Percentiles rank a stretch among this genome's conserved stretches.
phyloP scores from a whole-genome alignment of 2,329 filamentous ascomycete genomes.

The Colletotrichum echinochloae region DNA sequence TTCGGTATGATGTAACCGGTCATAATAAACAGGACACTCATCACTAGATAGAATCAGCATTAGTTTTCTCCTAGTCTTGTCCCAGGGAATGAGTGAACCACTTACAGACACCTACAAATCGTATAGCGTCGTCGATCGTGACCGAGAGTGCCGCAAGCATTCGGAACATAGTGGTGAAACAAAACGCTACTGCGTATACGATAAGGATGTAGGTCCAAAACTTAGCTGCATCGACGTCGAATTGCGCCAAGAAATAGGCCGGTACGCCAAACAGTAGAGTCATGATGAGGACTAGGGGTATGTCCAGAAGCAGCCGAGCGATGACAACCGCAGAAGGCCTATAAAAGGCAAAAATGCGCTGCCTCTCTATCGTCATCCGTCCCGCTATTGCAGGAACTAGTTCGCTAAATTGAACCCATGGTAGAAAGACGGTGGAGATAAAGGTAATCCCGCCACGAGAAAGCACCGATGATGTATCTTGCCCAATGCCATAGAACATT shows the following conservation, averaged over 20 bases:
- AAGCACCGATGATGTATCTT: slow-evolving; percentile 39
- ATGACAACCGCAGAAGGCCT: slow-evolving; percentile 36
- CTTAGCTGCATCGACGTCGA: slow-evolving; percentile 38
- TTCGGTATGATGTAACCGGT: slow-evolving; percentile 73
- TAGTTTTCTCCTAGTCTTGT: fast-evolving
- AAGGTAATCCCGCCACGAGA: slow-evolving; percentile 19
- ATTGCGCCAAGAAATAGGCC: slow-evolving; percentile 34
- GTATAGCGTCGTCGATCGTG: slow-evolving; percentile 72
- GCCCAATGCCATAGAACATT: slow-evolving; percentile 77
- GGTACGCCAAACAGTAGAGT: slow-evolving; percentile 26
- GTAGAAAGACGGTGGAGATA: slow-evolving; percentile 38
- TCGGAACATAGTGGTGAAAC: slow-evolving; percentile 38
- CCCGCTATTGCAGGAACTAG: slow-evolving; percentile 24
- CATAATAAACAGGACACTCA: slow-evolving; percentile 74
- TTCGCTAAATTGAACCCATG: slow-evolving; percentile 39
- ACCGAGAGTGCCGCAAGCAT: slow-evolving; percentile 67
- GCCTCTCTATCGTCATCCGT: slow-evolving; percentile 34
- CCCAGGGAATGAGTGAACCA: neutral
- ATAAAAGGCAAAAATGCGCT: slow-evolving; percentile 35
- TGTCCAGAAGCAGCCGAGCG: slow-evolving; percentile 28
- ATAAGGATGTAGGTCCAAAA: slow-evolving; percentile 36
- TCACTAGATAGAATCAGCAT: slow-evolving; percentile 46
- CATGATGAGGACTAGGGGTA: slow-evolving; percentile 36
- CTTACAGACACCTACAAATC: slow-evolving; percentile 44
- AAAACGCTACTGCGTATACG: slow-evolving; percentile 32